These are phyloP conservation scores for Castanea crenata DNA, from an alignment of 306 rosid genomes.

Conservation along the genomic window DNA sequence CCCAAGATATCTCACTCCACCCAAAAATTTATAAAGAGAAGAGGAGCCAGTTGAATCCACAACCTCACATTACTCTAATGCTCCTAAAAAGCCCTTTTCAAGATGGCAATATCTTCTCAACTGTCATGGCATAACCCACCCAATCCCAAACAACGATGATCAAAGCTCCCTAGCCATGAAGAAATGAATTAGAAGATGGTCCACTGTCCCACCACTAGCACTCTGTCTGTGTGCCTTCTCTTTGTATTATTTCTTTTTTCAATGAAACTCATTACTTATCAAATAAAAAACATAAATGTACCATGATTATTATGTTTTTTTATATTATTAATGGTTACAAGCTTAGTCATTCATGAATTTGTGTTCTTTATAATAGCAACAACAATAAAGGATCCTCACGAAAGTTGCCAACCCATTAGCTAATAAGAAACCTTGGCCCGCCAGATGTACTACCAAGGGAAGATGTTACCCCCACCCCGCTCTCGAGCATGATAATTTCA, in stretches of 20 bases:
- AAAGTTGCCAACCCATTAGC: background rate
- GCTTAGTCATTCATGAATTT: background rate
- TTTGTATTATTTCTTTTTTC: no score
- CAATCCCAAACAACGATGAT: background rate
- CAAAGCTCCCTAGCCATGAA: background rate
- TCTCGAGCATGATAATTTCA: background rate
- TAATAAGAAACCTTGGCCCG: background rate
- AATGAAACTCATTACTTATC: no score
- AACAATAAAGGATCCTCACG: no score
- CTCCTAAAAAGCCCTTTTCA: background rate
- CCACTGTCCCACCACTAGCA: background rate
- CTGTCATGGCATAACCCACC: background rate
- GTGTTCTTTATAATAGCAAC: background rate
- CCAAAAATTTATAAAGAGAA: no score
- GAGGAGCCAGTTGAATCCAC: no score
- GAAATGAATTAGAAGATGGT: background rate
- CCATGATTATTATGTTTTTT: no score
- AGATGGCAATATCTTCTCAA: background rate
- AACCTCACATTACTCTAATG: background rate
- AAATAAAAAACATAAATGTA: no score
- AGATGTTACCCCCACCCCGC: background rate
- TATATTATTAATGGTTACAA: background rate
- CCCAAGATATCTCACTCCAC: no score
- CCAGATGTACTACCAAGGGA: background rate
- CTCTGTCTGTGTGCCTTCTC: no score